Conservation (phyloP, 1,139 yeast genomes). For the Petasospora fabianii region DNA sequence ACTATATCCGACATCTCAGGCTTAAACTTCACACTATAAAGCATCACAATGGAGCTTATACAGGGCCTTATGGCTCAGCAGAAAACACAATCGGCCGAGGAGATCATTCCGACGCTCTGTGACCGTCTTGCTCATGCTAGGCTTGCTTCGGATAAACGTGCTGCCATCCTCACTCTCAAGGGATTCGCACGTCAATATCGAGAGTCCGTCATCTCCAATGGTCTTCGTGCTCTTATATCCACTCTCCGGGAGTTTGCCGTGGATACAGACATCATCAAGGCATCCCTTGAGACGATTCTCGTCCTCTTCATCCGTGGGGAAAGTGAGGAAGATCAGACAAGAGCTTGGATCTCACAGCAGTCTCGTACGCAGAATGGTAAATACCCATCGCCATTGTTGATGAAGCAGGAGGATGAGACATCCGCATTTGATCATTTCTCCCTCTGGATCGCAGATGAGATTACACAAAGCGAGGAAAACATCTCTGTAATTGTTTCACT, state of each 20-base stretch:
- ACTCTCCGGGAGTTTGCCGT: conserved; percentile 64
- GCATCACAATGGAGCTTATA: conserved; percentile 40
- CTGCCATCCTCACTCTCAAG: conserved; percentile 87
- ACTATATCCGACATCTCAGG: too few relatives aligned
- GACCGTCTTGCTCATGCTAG: conserved; percentile 85
- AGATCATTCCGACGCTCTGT: conserved; percentile 84
- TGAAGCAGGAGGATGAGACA: conserved; percentile 47
- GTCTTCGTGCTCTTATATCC: conserved; percentile 68
- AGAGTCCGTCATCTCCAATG: conserved; percentile 87
- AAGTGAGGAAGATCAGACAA: conserved; percentile 48
- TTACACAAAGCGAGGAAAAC: conserved; percentile 66
- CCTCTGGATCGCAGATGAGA: conserved; percentile 91
- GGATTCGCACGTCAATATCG: conserved; percentile 87
- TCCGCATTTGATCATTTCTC: conserved; percentile 74
- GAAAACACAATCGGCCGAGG: conserved; percentile 66
- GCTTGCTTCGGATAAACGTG: conserved; percentile 77
- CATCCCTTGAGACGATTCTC: conserved; percentile 79
- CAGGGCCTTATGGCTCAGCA: conserved; percentile 45
- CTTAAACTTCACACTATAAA: too few relatives aligned
- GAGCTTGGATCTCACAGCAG: conserved; percentile 68
- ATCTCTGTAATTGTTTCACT: conserved; percentile 57
- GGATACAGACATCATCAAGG: conserved; percentile 73
- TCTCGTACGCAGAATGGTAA: conserved; percentile 77
- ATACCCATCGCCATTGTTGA: conserved; percentile 74
- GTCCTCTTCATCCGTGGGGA: conserved; percentile 73